Percentiles rank a stretch among this genome's conserved stretches.
These are phyloP conservation scores for Ascochyta pisi DNA, from an alignment of 2,329 filamentous ascomycete species.

Conservation along the genomic window DNA sequence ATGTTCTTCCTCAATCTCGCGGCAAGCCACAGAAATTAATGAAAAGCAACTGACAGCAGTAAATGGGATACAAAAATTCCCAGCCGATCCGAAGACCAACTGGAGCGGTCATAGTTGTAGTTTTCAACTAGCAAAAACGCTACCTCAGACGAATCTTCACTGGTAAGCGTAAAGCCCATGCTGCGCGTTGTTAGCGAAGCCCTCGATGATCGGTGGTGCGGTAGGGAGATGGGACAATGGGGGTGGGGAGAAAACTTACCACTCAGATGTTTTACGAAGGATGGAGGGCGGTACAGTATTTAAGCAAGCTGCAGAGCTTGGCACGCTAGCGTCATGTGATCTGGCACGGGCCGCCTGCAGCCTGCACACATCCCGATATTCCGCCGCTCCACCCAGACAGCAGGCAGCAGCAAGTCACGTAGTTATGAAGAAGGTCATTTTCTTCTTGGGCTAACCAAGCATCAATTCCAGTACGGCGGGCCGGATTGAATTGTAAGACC, in stretches of 20 bases:
- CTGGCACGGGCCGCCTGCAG: background rate
- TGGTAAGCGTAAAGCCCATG: constrained; percentile 82
- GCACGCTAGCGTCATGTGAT: constrained; percentile 30
- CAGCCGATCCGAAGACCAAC: constrained; percentile 71
- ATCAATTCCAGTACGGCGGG: too few relatives aligned
- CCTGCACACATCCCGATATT: background rate
- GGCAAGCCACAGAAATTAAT: constrained; percentile 38
- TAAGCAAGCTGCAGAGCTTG: constrained; percentile 20
- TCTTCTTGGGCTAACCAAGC: too few relatives aligned
- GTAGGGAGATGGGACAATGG: background rate
- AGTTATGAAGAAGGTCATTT: too few relatives aligned
- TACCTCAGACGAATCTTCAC: constrained; percentile 88
- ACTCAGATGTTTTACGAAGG: background rate
- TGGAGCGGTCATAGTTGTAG: constrained; percentile 78
- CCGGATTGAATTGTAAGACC: too few relatives aligned
- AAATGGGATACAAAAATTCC: constrained; percentile 77
- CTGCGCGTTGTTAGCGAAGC: constrained; percentile 30
- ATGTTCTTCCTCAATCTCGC: constrained; percentile 40
- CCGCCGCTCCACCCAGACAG: background rate
- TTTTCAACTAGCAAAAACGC: constrained; percentile 92
- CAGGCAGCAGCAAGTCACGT: background rate
- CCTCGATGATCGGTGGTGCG: too few relatives aligned
- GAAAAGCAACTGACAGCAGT: constrained; percentile 35
- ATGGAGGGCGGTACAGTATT: too few relatives aligned
- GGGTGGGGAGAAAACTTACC: background rate